Evolutionary conservation across 148 eudicot species (phyloP).

Genomic region (Mesembryanthemum crystallinum): DNA sequence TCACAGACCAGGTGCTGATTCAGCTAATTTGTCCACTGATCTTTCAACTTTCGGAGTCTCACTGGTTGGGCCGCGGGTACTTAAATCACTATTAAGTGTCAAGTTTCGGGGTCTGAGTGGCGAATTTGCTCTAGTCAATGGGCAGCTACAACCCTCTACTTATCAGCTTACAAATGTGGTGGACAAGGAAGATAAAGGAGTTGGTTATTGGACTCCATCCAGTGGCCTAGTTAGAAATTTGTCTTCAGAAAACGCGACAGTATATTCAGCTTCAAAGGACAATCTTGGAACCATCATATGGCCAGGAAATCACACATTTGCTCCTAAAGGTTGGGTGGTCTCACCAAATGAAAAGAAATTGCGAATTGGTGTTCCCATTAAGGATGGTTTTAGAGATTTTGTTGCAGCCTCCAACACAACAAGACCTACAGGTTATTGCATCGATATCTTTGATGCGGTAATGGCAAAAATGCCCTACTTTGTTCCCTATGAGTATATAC

Average conservation of each 20-base stretch:
- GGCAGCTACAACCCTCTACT: conserved; percentile 38
- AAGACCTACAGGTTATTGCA: conserved; percentile 43
- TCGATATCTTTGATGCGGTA: conserved; percentile 57
- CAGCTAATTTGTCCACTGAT: conserved; percentile 31
- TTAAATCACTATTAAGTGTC: conserved; percentile 26
- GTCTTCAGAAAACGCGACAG: conserved; percentile 3
- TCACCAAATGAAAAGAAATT: conserved; percentile 46
- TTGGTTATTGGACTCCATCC: conserved; percentile 55
- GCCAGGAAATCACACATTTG: conserved; percentile 48
- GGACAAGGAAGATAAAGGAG: conserved; percentile 33
- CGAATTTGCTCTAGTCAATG: conserved; percentile 37
- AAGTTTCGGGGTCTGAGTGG: conserved; percentile 62
- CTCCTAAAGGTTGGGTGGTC: conserved; percentile 65
- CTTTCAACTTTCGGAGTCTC: conserved; percentile 45
- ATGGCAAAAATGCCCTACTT: conserved; percentile 43
- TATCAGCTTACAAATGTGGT: conserved; percentile 46
- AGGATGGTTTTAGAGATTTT: conserved; percentile 45
- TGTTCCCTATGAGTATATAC: conserved; percentile 49
- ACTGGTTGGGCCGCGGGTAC: conserved; percentile 40
- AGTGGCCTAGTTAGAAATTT: conserved; percentile 36
- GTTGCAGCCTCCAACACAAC: conserved; percentile 33
- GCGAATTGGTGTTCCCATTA: conserved; percentile 51
- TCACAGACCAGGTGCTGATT: conserved; percentile 12
- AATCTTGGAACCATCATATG: conserved; percentile 46
- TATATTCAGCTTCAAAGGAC: conserved; percentile 20